phyloP scores from a whole-genome alignment of 1,284 basidiomycete species.

The Cryptococcus hybrid region DNA sequence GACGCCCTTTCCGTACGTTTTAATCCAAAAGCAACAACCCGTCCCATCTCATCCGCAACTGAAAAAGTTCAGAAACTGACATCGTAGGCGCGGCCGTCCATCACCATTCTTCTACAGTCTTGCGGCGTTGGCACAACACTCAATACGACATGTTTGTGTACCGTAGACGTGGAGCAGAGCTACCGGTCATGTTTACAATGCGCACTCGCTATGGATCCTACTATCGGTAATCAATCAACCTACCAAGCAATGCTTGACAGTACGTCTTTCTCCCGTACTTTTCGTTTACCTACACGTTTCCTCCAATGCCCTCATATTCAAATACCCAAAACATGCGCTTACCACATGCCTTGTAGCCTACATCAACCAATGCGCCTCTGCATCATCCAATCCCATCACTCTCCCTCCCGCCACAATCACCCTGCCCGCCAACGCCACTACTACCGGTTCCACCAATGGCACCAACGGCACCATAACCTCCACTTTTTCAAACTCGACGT shows the following conservation, averaged over 20 bases:
- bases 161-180: conserved; percentile 4
- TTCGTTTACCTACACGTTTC: too few relatives aligned
- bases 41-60: too few relatives aligned
- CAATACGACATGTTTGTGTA: conserved; percentile 16
- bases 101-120: background rate
- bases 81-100: background rate
- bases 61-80: background rate
- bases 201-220: conserved; percentile 8
- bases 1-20: background rate
- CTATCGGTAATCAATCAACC: background rate
- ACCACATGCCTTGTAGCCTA: background rate
- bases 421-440: background rate
- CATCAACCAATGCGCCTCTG: conserved; percentile 16
- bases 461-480: background rate
- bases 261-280: too few relatives aligned
- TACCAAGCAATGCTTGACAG: conserved; percentile 12
- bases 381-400: conserved; percentile 7
- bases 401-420: conserved; percentile 17
- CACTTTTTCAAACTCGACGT: background rate
- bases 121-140: conserved; percentile 8
- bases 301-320: too few relatives aligned
- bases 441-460: background rate
- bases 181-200: conserved; percentile 13
- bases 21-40: background rate
- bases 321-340: too few relatives aligned